Evolutionary conservation across 1,139 yeast species (phyloP).

Genomic region (Protomyces pachydermus): DNA sequence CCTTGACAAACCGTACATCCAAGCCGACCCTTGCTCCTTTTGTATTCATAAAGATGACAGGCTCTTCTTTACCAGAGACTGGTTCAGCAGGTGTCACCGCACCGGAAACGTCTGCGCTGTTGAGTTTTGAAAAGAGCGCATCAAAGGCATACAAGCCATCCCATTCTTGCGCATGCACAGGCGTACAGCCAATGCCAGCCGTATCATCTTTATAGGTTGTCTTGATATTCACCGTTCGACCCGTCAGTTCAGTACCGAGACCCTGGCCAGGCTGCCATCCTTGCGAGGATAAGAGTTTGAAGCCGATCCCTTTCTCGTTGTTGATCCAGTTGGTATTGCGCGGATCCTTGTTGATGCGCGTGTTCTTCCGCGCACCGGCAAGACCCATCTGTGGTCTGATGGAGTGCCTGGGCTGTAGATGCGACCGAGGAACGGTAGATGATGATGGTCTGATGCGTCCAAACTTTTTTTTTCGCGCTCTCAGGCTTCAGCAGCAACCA

Average conservation of each 20-base stretch:
- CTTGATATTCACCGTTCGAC: constrained; percentile 58
- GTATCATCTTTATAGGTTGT: constrained; percentile 76
- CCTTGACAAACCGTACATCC: constrained; percentile 37
- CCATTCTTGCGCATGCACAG: constrained; percentile 63
- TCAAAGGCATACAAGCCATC: constrained; percentile 92
- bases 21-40: constrained; percentile 29
- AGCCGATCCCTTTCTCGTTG: constrained; percentile 78
- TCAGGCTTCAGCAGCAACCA: background rate
- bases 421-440: background rate
- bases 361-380: constrained; percentile 77
- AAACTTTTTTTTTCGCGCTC: background rate
- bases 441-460: background rate
- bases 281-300: constrained; percentile 66
- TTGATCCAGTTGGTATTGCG: constrained; percentile 94
- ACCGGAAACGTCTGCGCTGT: constrained; percentile 36
- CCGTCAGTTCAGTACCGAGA: constrained; percentile 57
- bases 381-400: constrained; percentile 48
- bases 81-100: constrained; percentile 2
- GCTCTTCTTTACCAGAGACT: constrained; percentile 14
- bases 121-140: constrained; percentile 77
- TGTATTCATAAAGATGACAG: constrained; percentile 13
- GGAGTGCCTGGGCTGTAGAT: background rate
- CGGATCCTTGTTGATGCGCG: constrained; percentile 87
- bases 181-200: constrained; percentile 78
- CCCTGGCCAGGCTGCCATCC: constrained; percentile 96